Base-by-base conservation (phyloP, 139 green algal species). In the Chlamydomonas schloesseri region DNA sequence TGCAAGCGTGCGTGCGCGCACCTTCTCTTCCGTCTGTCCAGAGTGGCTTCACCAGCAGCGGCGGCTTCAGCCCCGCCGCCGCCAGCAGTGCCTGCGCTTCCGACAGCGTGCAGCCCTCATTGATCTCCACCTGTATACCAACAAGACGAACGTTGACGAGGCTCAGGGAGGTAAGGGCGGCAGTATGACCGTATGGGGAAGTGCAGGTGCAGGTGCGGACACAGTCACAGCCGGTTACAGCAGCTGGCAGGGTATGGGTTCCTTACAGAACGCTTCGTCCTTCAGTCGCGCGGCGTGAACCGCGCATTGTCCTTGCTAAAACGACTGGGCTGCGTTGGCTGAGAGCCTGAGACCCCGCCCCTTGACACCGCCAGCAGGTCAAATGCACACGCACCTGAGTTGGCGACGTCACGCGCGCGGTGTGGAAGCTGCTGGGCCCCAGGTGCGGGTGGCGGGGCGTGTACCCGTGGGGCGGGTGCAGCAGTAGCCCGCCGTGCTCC, bases 41-140 rank as follows among this genome's bases (percentile, higher is more conserved):
- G 50, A 96, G 81, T 5, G 94, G 94, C 89, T 98, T 98, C n/a
- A 93, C 92, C 71, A 98, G 71, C 86, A 98, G 73, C 4, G 96
- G 96, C 34, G 89, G 92, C 2, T 14, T 31, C 68, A 98, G 87
- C 18, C 89, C 89, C 0, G 84, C 84, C 10, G 65, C 76, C 14
- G 62, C 21, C 73, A 93, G 68, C 87, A 62, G 47, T 14, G 73
- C 57, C 69, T 89, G 74, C 36, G 87, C 90, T 10, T 92, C 88
- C 6, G 71, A 77, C 36, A 88, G 72, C 20, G 70, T 71, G 8
- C 58, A 79, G 65, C 87, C 89, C 75, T 94, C 91, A 23, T 36
- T 36, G 36, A 94, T 90, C 62, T 91, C 89, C 26, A 93, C 89
- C 71, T 92, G 84, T 11, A 24, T 2, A 10, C 13, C 26, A 31